Evolutionary conservation across 1,139 yeast species (phyloP).

Genomic region (Sugiyamaella pinicola): DNA sequence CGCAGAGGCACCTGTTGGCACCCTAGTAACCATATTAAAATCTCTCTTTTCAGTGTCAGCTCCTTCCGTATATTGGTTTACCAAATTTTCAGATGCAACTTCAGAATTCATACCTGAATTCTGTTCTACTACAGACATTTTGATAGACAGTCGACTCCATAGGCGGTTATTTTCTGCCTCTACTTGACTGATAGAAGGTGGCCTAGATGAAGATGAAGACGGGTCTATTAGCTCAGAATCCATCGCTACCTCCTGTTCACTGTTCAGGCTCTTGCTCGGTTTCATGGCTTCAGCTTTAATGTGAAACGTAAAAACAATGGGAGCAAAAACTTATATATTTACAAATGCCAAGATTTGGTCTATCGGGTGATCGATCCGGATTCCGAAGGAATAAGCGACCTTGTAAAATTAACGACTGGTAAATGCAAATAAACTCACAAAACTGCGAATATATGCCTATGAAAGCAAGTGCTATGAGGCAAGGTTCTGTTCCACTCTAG

Average conservation of each 20-base stretch:
- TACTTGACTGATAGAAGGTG: conserved; percentile 10
- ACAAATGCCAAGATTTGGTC: neutral
- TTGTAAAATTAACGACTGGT: too few species aligned
- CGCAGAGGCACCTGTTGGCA: conserved; percentile 8
- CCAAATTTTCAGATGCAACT: conserved; percentile 6
- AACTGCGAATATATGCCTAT: too few species aligned
- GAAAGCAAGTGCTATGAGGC: too few species aligned
- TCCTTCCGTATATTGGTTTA: neutral
- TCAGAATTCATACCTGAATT: conserved; percentile 9
- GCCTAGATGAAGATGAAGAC: conserved; percentile 1
- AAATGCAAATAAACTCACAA: too few species aligned
- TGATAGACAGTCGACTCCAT: conserved; percentile 15
- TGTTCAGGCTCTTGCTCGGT: neutral
- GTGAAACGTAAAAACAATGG: too few species aligned
- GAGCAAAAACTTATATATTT: too few species aligned
- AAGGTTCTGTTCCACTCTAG: too few species aligned
- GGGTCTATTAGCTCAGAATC: neutral
- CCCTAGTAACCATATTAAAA: neutral
- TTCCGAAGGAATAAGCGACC: neutral
- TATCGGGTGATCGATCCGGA: neutral
- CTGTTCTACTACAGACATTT: conserved; percentile 12
- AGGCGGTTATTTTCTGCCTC: conserved; percentile 6
- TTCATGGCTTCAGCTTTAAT: too few species aligned
- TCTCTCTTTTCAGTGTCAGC: neutral
- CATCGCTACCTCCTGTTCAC: neutral